These are phyloP conservation scores for Aspergillus funiculosus DNA, from an alignment of 495 filamentous ascomycete species.

Conservation along the genomic window DNA sequence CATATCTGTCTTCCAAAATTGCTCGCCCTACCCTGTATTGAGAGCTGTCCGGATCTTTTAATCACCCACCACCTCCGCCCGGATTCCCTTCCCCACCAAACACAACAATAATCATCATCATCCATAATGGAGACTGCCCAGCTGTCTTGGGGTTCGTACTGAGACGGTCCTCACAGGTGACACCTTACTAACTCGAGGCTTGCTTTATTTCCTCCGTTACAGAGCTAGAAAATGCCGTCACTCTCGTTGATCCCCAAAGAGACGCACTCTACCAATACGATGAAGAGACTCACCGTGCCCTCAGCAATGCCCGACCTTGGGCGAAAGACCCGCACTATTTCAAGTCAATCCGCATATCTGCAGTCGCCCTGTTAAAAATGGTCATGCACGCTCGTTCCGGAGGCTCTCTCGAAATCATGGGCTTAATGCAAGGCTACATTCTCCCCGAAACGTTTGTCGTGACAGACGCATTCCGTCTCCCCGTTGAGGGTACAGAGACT, in stretches of 20 bases:
- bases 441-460: slow-evolving; percentile 76
- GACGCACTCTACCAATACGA: slow-evolving; percentile 90
- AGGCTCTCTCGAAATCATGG: slow-evolving; percentile 92
- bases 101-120: slow-evolving; percentile 23
- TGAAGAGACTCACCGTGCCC: slow-evolving; percentile 54
- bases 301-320: slow-evolving; percentile 66
- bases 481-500: slow-evolving; percentile 97
- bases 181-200: neutral
- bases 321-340: slow-evolving; percentile 78
- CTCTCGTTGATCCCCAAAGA: slow-evolving; percentile 74
- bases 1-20: too few species aligned
- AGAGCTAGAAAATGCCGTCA: slow-evolving; percentile 88
- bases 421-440: slow-evolving; percentile 95
- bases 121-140: slow-evolving; percentile 44
- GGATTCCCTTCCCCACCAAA: neutral
- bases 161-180: neutral
- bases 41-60: neutral
- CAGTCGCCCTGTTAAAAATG: slow-evolving; percentile 96
- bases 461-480: slow-evolving; percentile 88
- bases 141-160: slow-evolving; percentile 54
- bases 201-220: slow-evolving; percentile 12
- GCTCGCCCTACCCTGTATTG: too few species aligned
- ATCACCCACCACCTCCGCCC: neutral
- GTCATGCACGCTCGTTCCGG: slow-evolving; percentile 97
- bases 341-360: slow-evolving; percentile 87